phyloP scores from a whole-genome alignment of 805 yeast species.

The Metschnikowia baotianmanensis region DNA sequence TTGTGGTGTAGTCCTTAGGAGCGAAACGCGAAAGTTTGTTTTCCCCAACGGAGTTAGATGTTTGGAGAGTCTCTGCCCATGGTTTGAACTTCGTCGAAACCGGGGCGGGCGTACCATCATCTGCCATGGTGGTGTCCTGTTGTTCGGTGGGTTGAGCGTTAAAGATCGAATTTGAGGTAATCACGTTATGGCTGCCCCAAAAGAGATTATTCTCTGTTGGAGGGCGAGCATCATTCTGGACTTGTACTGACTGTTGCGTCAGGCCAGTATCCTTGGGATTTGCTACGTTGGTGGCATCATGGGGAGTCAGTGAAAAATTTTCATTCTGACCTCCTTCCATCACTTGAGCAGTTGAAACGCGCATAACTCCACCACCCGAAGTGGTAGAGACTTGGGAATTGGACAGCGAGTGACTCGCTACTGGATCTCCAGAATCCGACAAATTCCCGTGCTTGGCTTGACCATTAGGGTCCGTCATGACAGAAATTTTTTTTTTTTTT shows the following conservation, averaged over 20 bases:
- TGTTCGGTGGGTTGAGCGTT: not conserved
- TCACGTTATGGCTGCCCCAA: not conserved
- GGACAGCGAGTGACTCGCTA: not conserved
- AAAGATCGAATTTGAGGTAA: not conserved
- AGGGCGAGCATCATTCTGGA: not conserved
- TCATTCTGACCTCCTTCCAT: not conserved
- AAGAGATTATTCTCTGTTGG: not conserved
- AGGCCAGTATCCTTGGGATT: not conserved
- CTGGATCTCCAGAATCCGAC: not conserved
- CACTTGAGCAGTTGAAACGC: not conserved
- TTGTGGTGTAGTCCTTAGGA: not conserved
- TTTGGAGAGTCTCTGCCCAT: not conserved
- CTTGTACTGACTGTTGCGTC: not conserved
- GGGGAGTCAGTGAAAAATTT: not conserved
- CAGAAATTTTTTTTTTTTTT: not conserved
- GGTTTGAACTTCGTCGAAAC: not conserved
- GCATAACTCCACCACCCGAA: not conserved
- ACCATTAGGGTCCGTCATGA: not conserved
- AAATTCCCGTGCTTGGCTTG: not conserved
- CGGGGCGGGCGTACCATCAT: not conserved
- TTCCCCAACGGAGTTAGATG: not conserved
- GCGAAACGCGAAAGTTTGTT: not conserved
- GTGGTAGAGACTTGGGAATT: not conserved
- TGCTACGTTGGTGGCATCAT: not conserved
- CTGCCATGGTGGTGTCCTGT: not conserved